A percentile compares a stretch with the other conserved stretches of the same genome.
Evolutionary conservation across 441 rosid species (phyloP).

Genomic region (Corymbia citriodora): DNA sequence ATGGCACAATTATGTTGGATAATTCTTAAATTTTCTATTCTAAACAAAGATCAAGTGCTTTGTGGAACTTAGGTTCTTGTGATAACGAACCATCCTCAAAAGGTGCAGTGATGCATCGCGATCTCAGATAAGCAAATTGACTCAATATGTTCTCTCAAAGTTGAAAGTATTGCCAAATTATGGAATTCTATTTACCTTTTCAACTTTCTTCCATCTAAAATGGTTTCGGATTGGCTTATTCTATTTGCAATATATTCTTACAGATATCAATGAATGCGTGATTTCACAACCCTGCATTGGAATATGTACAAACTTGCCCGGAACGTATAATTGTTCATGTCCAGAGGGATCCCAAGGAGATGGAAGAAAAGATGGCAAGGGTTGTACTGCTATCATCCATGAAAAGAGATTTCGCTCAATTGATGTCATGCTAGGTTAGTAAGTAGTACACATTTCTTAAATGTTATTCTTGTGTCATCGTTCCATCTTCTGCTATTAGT

Average conservation of each 20-base stretch:
- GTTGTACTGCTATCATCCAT: background rate
- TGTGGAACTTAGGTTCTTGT: too few species aligned
- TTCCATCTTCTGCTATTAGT: background rate
- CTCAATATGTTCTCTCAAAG: too few species aligned
- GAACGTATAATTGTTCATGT: background rate
- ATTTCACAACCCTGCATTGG: background rate
- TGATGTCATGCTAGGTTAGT: background rate
- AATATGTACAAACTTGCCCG: background rate
- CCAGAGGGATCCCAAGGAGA: background rate
- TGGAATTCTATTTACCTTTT: too few species aligned
- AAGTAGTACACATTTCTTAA: background rate
- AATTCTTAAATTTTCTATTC: too few species aligned
- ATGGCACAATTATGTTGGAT: too few species aligned
- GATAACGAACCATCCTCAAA: too few species aligned
- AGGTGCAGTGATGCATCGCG: too few species aligned
- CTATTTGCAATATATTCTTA: background rate
- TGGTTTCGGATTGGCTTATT: background rate
- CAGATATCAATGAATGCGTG: background rate
- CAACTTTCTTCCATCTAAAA: too few species aligned
- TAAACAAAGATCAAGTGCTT: too few species aligned
- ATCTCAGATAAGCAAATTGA: too few species aligned
- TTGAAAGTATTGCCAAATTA: too few species aligned
- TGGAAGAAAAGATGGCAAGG: background rate
- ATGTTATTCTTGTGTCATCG: background rate
- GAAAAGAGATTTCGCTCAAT: background rate